Evolutionary conservation across 2,329 filamentous ascomycete genomes (phyloP).

Genomic region (Hypoxylon sp.): DNA sequence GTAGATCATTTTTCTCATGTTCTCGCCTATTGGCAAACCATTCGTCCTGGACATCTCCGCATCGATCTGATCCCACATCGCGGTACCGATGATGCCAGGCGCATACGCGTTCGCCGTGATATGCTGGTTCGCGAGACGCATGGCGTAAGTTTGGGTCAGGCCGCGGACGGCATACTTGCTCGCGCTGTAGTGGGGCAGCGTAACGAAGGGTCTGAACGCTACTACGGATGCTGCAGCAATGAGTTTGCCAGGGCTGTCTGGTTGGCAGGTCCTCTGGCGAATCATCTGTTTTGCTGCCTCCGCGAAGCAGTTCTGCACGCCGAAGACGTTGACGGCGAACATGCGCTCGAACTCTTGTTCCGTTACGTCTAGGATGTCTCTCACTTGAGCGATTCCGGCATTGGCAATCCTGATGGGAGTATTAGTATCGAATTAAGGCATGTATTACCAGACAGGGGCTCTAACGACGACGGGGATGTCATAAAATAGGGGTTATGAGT

Average conservation of each 20-base stretch:
- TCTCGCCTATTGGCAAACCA: conserved; percentile 66
- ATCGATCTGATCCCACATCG: conserved; percentile 79
- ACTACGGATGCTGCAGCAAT: conserved; percentile 69
- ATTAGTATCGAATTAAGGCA: conserved; percentile 36
- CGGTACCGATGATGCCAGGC: conserved; percentile 76
- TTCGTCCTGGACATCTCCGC: conserved; percentile 68
- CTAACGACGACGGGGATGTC: neutral
- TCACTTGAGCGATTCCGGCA: conserved; percentile 73
- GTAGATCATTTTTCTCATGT: conserved; percentile 67
- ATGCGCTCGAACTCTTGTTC: conserved; percentile 71
- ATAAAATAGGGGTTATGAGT: neutral
- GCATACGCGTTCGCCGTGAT: conserved; percentile 79
- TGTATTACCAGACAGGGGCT: neutral
- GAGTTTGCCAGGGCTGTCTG: conserved; percentile 59
- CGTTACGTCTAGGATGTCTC: conserved; percentile 68
- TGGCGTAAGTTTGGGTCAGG: conserved; percentile 75
- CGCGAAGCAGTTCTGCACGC: conserved; percentile 75
- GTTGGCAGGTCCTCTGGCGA: conserved; percentile 65
- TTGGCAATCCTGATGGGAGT: conserved; percentile 69
- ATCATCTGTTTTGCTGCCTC: conserved; percentile 76
- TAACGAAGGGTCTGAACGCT: conserved; percentile 71
- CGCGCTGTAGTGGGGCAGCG: conserved; percentile 74
- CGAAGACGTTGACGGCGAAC: conserved; percentile 75
- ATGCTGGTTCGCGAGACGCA: conserved; percentile 74
- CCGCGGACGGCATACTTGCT: conserved; percentile 78